Evolutionary conservation across 1,284 basidiomycete genomes (phyloP).

Genomic region (Sanghuangporus weigelae): DNA sequence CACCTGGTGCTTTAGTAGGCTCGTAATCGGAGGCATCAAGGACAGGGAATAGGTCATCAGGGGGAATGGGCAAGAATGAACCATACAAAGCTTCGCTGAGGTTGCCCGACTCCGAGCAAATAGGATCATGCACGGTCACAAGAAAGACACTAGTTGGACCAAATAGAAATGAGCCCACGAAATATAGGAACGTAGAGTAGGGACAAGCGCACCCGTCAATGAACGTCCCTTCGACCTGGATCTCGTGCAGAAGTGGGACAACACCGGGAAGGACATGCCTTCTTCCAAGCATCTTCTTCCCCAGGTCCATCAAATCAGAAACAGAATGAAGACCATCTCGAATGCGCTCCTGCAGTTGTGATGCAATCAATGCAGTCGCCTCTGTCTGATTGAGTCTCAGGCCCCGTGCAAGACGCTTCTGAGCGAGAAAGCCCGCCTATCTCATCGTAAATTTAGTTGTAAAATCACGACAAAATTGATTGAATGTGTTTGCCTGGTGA

Average conservation of each 20-base stretch:
- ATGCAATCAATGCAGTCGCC: slow-evolving; percentile 85
- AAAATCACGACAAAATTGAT: neutral
- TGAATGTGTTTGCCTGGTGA: slow-evolving; percentile 30
- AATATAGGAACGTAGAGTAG: neutral
- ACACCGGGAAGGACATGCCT: slow-evolving; percentile 87
- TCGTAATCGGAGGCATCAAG: slow-evolving; percentile 44
- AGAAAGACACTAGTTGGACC: slow-evolving; percentile 74
- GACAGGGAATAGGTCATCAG: slow-evolving; percentile 58
- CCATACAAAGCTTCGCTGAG: slow-evolving; percentile 84
- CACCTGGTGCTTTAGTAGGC: slow-evolving; percentile 63
- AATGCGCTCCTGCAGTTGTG: slow-evolving; percentile 90
- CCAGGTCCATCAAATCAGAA: slow-evolving; percentile 86
- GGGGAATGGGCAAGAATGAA: slow-evolving; percentile 85
- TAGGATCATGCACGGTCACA: slow-evolving; percentile 91
- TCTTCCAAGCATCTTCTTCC: slow-evolving; percentile 84
- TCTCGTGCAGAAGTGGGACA: slow-evolving; percentile 63
- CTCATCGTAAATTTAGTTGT: neutral
- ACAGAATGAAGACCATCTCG: slow-evolving; percentile 92
- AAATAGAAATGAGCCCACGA: neutral
- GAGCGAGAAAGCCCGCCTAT: slow-evolving; percentile 84
- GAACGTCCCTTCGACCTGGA: slow-evolving; percentile 93
- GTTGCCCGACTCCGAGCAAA: slow-evolving; percentile 80
- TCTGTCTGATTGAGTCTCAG: slow-evolving; percentile 84
- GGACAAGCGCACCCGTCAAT: slow-evolving; percentile 58
- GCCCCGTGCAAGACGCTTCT: slow-evolving; percentile 91